These are phyloP conservation scores for Teratosphaeria pseudoeucalypti DNA, from an alignment of 2,329 filamentous ascomycete species.

Conservation along the genomic window DNA sequence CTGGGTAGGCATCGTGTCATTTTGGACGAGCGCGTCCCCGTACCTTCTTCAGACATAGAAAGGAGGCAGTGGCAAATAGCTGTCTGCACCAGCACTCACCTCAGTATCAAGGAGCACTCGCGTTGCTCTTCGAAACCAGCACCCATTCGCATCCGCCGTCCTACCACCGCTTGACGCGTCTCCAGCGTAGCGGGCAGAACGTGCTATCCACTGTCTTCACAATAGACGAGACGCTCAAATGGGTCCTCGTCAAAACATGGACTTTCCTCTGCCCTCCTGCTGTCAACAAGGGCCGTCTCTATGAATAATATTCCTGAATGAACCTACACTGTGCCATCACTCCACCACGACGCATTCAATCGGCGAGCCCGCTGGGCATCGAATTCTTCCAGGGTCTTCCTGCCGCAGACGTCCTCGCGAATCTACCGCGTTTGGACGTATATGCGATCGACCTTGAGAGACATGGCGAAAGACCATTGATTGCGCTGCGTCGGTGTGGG, in stretches of 20 bases:
- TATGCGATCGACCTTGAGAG: neutral
- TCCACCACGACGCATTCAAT: neutral
- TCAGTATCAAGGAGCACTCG: no score
- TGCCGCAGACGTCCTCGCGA: neutral
- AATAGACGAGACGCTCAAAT: neutral
- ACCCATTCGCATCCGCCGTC: no score
- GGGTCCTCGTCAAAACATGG: neutral
- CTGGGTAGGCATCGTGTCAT: neutral
- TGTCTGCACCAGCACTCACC: neutral
- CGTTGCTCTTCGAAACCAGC: no score
- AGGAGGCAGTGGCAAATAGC: neutral
- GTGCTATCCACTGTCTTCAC: neutral
- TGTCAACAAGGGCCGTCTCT: neutral
- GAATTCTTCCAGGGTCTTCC: neutral
- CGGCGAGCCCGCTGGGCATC: neutral
- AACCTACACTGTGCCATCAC: neutral
- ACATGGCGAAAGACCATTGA: no score
- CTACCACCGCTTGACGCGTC: no score
- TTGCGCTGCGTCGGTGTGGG: no score
- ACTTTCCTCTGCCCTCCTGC: neutral
- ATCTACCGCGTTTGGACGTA: neutral
- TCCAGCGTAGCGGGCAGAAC: no score
- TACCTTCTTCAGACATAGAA: neutral
- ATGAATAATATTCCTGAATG: neutral
- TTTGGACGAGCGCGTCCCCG: no score